Evolutionary conservation across 176 grass and related monocot species (phyloP), one percentile per base, ranked within the genome.

Genomic region (Rhynchospora breviuscula): DNA sequence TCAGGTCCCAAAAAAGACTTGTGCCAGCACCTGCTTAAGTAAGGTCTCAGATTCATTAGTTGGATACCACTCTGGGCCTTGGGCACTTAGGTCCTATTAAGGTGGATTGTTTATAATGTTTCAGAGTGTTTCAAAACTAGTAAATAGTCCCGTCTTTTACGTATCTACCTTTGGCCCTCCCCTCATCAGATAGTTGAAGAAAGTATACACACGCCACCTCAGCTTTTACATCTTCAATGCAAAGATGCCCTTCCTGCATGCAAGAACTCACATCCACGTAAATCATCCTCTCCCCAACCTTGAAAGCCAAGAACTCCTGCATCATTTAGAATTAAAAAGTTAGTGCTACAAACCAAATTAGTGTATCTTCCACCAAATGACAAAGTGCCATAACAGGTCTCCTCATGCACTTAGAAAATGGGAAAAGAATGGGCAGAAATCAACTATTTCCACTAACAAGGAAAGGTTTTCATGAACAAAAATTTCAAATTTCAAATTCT

Each of bases 141-240:
- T 19, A 59, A 63, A 58, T 45, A 63, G 26, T 25, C 5, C 5
- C 4, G 49, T 65, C 22, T 65, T 82, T 18, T 47, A 82, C 60
- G 52, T 33, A 31, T 70, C 83, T 82, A 98, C 96, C 96, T 93
- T 91, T 95, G 15, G 85, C 82, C 80, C 80, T 95, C 81, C 90
- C 95, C 13, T 89, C 92, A 45, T 93, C 89, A 73, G 88, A 69
- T 68, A 93, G 83, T 78, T 95, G 92, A 91, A 98, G 89, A 86
- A 91, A 89, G 82, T 93, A 98, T 57, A 93, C 45, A 54, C 90
- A 93, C 60, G 92, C 93, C 80, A 95, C 84, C 87, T 98, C 96
- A 73, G 87, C 92, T 91, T 95, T 98, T 78, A 93, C 75, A 89
- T 53, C 86, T 10, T 91, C 91, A 15, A 93, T 83, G 63, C 85